phyloP scores from a whole-genome alignment of 352 stramenopile species.

The Phytopythium cucurbitacearum region DNA sequence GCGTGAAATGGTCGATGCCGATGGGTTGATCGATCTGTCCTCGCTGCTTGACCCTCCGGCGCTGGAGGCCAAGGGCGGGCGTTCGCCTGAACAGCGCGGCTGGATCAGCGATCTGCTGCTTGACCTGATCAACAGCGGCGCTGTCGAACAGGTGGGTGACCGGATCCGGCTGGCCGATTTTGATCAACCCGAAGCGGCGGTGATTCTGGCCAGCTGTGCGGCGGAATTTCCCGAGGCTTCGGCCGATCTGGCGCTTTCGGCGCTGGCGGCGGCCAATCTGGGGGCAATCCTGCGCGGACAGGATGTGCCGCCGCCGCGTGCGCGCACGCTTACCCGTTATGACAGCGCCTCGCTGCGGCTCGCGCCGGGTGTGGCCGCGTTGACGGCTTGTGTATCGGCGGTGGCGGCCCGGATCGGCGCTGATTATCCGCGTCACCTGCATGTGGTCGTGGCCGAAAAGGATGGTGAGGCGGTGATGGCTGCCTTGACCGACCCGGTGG shows the following conservation, averaged over 20 bases:
- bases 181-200: slow-evolving; percentile 5
- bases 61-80: slow-evolving; percentile 4
- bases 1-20: slow-evolving; percentile 5
- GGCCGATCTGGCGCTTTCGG: slow-evolving; percentile 4
- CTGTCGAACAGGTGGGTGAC: slow-evolving; percentile 5
- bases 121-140: slow-evolving; percentile 5
- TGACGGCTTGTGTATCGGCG: slow-evolving; percentile 5
- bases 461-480: slow-evolving; percentile 5
- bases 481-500: slow-evolving; percentile 4
- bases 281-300: slow-evolving; percentile 4
- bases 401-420: slow-evolving; percentile 4
- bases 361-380: slow-evolving; percentile 4
- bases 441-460: slow-evolving; percentile 5
- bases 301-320: slow-evolving; percentile 4
- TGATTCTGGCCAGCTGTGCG: slow-evolving; percentile 5
- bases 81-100: slow-evolving; percentile 4
- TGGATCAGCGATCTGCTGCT: slow-evolving; percentile 5
- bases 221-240: slow-evolving; percentile 5
- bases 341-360: slow-evolving; percentile 4
- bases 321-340: slow-evolving; percentile 5
- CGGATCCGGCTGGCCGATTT: slow-evolving; percentile 5
- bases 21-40: slow-evolving; percentile 5
- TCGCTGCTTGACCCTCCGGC: slow-evolving; percentile 4
- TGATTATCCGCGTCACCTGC: slow-evolving; percentile 5
- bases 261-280: slow-evolving; percentile 4